phyloP scores from a whole-genome alignment of 352 stramenopile species.

The Globisporangium acanthophoron region DNA sequence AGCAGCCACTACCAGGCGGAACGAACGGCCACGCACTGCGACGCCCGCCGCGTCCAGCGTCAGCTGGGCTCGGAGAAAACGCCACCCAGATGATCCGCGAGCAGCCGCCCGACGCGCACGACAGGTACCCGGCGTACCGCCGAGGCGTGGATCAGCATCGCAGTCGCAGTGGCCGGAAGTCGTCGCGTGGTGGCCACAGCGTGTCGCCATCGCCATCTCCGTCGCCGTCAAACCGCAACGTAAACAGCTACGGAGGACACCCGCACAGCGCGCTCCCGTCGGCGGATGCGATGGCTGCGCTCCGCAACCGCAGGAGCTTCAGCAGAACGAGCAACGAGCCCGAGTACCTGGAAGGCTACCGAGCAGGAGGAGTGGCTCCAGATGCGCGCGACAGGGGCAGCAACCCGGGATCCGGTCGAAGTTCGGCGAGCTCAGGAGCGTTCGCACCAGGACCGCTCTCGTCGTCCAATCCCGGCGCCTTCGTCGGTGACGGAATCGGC shows the following conservation, averaged over 20 bases:
- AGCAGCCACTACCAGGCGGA: background rate
- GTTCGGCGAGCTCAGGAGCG: slow-evolving; percentile 2
- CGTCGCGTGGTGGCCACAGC: slow-evolving; percentile 2
- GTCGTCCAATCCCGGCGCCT: background rate
- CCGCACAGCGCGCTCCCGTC: slow-evolving; percentile 1
- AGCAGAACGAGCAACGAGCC: slow-evolving; percentile 8
- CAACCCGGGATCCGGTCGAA: slow-evolving; percentile 1
- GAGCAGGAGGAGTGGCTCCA: background rate
- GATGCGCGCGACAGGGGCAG: slow-evolving; percentile 3
- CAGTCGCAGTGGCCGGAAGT: background rate
- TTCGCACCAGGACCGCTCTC: background rate
- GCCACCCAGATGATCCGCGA: background rate
- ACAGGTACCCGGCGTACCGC: background rate
- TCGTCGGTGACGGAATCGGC: background rate
- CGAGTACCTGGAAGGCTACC: slow-evolving; percentile 4
- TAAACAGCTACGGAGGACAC: slow-evolving; percentile 4
- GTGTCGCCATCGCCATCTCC: slow-evolving; percentile 3
- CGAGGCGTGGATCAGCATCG: background rate
- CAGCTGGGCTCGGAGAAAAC: background rate
- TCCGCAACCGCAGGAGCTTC: background rate
- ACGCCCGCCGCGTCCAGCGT: background rate
- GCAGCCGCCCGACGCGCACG: background rate
- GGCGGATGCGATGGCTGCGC: background rate
- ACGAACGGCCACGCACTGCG: background rate
- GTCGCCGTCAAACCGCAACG: background rate